phyloP scores from a whole-genome alignment of 768 basidiomycete species.

The Amyloporia xantha region DNA sequence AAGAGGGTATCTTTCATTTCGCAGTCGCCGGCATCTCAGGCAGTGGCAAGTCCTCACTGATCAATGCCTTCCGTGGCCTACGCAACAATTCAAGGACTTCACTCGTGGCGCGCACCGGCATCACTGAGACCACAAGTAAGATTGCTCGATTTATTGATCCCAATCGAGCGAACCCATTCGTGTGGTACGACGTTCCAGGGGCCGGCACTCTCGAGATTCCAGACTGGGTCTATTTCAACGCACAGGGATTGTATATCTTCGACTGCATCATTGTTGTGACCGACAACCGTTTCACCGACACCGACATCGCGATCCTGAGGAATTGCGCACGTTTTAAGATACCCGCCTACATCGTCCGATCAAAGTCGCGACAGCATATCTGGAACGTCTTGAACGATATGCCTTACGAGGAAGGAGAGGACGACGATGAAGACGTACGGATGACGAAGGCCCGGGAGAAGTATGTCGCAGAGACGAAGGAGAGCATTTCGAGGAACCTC shows the following conservation, averaged over 20 bases:
- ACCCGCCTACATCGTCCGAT: conserved; percentile 2
- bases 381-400: neutral
- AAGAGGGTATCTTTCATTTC: neutral
- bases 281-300: conserved; percentile 2
- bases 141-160: conserved; percentile 1
- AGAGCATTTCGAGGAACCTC: neutral
- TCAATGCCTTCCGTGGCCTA: neutral
- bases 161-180: neutral
- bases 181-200: conserved; percentile 2
- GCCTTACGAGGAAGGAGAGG: neutral
- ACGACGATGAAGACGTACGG: neutral
- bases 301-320: conserved; percentile 3
- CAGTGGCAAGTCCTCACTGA: conserved; percentile 1
- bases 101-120: neutral
- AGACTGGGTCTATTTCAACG: conserved; percentile 1
- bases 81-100: neutral
- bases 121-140: neutral
- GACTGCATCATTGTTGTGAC: conserved; percentile 1
- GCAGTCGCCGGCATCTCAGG: neutral
- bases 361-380: conserved; percentile 1
- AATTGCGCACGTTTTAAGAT: neutral
- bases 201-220: neutral
- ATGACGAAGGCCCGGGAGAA: neutral
- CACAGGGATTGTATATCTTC: conserved; percentile 1
- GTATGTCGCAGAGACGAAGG: neutral